A percentile compares a stretch with the other conserved stretches of the same genome.
Evolutionary conservation across 441 rosid genomes (phyloP).

Genomic region (Corymbia citriodora): DNA sequence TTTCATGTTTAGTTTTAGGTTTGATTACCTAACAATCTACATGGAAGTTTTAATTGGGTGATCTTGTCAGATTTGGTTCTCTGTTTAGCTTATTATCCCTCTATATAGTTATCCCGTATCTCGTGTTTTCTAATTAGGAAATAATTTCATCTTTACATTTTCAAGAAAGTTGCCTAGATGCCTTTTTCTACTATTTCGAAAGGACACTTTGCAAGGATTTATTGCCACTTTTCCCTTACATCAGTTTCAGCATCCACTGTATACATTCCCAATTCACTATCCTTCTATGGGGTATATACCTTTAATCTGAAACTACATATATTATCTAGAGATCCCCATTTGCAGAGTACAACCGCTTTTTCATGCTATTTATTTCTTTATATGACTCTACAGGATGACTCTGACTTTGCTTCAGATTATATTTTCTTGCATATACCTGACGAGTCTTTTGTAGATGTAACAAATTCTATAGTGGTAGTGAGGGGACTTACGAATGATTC

Average conservation of each 20-base stretch:
- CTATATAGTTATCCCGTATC: too few relatives aligned
- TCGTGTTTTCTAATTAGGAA: too few relatives aligned
- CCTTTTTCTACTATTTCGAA: not conserved
- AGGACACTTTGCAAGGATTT: not conserved
- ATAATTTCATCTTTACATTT: too few relatives aligned
- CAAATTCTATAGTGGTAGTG: slow-evolving; percentile 55
- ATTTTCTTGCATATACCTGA: not conserved
- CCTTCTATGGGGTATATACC: not conserved
- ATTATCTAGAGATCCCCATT: too few relatives aligned
- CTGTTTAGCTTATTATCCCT: too few relatives aligned
- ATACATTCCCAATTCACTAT: too few relatives aligned
- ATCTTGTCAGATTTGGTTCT: too few relatives aligned
- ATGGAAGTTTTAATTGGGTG: too few relatives aligned
- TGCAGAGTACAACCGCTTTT: too few relatives aligned
- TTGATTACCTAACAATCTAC: too few relatives aligned
- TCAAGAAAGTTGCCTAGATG: not conserved
- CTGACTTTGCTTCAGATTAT: not conserved
- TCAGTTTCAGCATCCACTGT: not conserved
- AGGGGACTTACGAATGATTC: slow-evolving; percentile 46
- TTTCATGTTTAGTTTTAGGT: too few relatives aligned
- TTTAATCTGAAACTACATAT: too few relatives aligned
- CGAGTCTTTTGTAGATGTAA: slow-evolving; percentile 34
- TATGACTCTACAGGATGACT: not conserved
- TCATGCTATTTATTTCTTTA: not conserved
- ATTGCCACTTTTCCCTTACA: not conserved